Conservation (phyloP, 2,329 filamentous ascomycete genomes). For the Daldinia sp. region DNA sequence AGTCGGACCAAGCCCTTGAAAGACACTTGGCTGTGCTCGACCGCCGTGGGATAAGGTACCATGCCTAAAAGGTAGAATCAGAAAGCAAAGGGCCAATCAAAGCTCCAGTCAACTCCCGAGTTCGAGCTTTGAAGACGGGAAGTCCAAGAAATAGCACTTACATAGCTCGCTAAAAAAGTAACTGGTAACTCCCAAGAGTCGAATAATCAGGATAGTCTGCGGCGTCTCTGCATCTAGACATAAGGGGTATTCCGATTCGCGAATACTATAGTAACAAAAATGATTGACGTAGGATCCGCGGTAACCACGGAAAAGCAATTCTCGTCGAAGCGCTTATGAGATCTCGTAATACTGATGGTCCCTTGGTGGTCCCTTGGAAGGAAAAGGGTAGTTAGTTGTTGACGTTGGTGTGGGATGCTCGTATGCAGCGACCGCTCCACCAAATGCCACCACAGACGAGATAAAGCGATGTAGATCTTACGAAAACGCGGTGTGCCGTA, state of each 20-base stretch:
- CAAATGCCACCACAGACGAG: conserved; percentile 17
- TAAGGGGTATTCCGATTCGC: conserved; percentile 5
- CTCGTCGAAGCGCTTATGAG: conserved; percentile 11
- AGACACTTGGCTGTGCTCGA: neutral
- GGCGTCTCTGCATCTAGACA: conserved; percentile 15
- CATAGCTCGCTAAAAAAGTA: neutral
- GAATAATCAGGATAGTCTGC: conserved; percentile 8
- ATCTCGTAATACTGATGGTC: conserved; percentile 1
- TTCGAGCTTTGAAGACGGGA: neutral
- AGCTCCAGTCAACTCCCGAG: neutral
- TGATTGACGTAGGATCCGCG: conserved; percentile 8
- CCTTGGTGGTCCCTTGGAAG: neutral
- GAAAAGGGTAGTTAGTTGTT: neutral
- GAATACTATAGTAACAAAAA: too few species aligned
- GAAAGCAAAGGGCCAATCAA: too few species aligned
- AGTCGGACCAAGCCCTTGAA: conserved; percentile 2
- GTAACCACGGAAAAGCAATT: conserved; percentile 21
- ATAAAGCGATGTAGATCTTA: conserved; percentile 28
- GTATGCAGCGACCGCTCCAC: conserved; percentile 19
- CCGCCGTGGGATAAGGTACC: neutral
- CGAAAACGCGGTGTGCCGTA: conserved; percentile 35
- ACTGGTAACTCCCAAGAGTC: conserved; percentile 1
- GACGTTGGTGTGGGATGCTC: conserved; percentile 5
- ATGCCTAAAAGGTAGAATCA: conserved; percentile 3
- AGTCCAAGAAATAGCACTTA: neutral